phyloP scores from a whole-genome alignment of 139 green algal genomes.

The Chlorella sp. region DNA sequence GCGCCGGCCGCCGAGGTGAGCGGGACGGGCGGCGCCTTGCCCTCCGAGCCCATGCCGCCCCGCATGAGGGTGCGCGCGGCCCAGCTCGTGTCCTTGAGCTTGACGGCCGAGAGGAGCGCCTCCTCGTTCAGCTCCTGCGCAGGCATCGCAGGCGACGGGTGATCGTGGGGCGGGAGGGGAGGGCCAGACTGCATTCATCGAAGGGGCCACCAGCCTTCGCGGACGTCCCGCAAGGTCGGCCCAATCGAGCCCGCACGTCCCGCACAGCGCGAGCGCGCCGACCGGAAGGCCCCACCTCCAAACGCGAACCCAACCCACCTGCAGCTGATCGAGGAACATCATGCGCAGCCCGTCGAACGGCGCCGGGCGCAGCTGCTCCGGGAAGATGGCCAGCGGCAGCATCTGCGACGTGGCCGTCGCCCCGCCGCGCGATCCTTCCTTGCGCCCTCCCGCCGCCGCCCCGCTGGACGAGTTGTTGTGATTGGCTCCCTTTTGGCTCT shows the following conservation, averaged over 20 bases:
- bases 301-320: slow-evolving; percentile 2
- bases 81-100: slow-evolving; percentile 22
- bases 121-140: slow-evolving; percentile 23
- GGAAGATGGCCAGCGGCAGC: slow-evolving; percentile 11
- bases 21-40: background rate
- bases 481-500: too few species aligned
- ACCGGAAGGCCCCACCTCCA: background rate
- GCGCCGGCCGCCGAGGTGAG: background rate
- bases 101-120: slow-evolving; percentile 18
- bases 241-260: background rate
- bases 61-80: slow-evolving; percentile 12
- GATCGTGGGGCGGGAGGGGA: too few species aligned
- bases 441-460: too few species aligned
- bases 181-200: too few species aligned
- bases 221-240: too few species aligned
- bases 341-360: slow-evolving; percentile 37
- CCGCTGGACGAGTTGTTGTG: too few species aligned
- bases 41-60: background rate
- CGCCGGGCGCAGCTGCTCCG: slow-evolving; percentile 26
- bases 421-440: too few species aligned
- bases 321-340: slow-evolving; percentile 38
- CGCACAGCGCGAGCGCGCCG: background rate
- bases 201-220: too few species aligned
- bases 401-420: too few species aligned
- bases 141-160: too few species aligned